Conservation (phyloP, 176 grass and related monocot species). For the Aegilops speltoides region DNA sequence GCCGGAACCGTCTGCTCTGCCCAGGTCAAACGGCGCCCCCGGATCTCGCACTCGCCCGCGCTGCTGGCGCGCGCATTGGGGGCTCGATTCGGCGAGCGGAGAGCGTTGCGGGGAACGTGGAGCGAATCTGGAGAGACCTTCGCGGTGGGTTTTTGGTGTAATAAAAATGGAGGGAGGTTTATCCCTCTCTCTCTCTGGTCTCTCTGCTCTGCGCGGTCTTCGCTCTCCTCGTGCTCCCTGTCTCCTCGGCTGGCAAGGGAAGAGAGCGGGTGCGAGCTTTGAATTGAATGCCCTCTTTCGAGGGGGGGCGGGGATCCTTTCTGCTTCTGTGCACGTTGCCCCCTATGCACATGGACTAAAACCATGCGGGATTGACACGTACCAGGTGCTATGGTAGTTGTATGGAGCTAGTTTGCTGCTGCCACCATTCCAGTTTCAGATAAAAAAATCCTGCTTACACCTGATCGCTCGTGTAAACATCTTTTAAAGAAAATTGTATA, state of each 20-base stretch:
- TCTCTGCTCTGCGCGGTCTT: conserved; percentile 1
- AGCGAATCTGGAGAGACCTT: conserved; percentile 16
- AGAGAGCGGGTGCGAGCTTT: conserved; percentile 25
- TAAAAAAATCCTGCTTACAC: too few relatives aligned
- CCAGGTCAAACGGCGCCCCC: background rate
- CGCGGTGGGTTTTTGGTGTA: background rate
- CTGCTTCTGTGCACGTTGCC: background rate
- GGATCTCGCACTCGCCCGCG: background rate
- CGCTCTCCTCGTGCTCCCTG: background rate
- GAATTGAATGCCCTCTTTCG: background rate
- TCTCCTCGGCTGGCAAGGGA: background rate
- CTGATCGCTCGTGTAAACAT: too few relatives aligned
- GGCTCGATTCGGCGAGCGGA: background rate
- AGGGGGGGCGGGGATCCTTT: background rate
- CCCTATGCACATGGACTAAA: too few relatives aligned
- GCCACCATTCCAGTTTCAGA: too few relatives aligned
- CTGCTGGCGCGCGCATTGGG: background rate
- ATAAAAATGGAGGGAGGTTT: conserved; percentile 5
- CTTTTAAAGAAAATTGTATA: too few relatives aligned
- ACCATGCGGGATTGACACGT: too few relatives aligned
- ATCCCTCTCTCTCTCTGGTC: background rate
- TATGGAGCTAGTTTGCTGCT: too few relatives aligned
- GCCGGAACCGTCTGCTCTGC: background rate
- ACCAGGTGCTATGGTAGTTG: too few relatives aligned
- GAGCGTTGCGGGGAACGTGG: background rate